Base-by-base conservation (phyloP, 768 basidiomycete species). In the Mycena crocata region DNA sequence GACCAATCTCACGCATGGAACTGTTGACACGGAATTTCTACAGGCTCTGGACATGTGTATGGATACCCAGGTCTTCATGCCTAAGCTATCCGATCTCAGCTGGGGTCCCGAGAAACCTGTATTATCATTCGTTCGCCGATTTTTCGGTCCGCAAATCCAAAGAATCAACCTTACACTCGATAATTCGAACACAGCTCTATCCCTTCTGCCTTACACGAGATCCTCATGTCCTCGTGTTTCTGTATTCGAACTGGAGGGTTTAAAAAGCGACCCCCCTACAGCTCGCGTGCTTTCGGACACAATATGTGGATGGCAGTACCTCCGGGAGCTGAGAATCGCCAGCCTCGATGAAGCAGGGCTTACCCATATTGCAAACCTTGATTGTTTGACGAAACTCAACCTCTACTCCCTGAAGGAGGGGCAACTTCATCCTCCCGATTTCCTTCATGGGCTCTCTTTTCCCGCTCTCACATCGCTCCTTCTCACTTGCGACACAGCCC, bases 231-330 rank as follows among this genome's bases (percentile, higher is more conserved):
- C 64, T 23, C 51, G 46, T 17, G 17, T 66, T 14, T 39, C 34
- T 13, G 34, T 54, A 4, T 31, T 60, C 30, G 1, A 1, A 23
- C 35, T 66, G 42, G 12, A 17, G n/a, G n/a, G n/a, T 30, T 13
- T 45, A 13, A 10, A 2, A 7, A 2, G 13, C 31, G 14, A 30
- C 19, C 37, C 37, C 3, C 2, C 19, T 34, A 62, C 66, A 1
- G 6, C 37, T 37, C 35, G 9, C 17, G 2, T 32, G 39, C 40
- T 67, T 19, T 62, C 66, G 21, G 49, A 62, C 40, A 48, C 37
- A 10, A 56, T 67, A 19, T 62, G 66, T 45, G 60, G 66, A 35
- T 62, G 59, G 66, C 46, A 57, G 8, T 48, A 61, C 31, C 60
- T 67, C 24, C 23, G 42, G 23, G 21, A 44, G 3, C 60, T 67